Base-by-base conservation (phyloP, 139 green algal species). In the Chara braunii region DNA sequence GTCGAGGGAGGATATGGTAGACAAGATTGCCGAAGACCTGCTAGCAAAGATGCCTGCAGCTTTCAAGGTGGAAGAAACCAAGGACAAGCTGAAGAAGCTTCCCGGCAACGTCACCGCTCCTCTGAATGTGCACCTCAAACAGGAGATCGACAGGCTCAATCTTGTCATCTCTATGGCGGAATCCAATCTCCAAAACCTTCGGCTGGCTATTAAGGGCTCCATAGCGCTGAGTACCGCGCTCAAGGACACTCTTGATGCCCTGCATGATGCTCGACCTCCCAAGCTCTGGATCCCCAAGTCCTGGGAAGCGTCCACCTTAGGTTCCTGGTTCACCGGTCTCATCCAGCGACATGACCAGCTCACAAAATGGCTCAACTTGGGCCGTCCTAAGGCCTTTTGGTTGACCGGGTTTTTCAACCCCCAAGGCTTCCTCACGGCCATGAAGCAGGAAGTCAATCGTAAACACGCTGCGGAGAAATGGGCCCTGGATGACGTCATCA, bases 341-440 rank as follows among this genome's bases (percentile, higher is more conserved):
- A 77, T 95, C 59, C 75, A 86, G 70, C 81, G 90, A 18, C 85
- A 89, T 60, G 88, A 95, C 65, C 90, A 97, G 84, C 84, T 97
- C 30, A 72, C 81, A 70, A 87, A 87, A 69, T 97, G 90, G 90
- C 77, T 96, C 37, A 86, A 85, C 72, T 60, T 75, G 37, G 90
- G 90, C 29, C 80, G 87, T 14, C 90, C 90, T 30, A 91, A 90
- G 51, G 83, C 78, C 6, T 95, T 89, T 80, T 96, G 90, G 91
- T 76, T 97, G 59, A 90, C 86, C 22, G 91, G 90, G 42, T 94
- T 95, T 77, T 95, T 95, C 85, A 97, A 97, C 81, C 90, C 88
- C 2, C 83, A 89, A 60, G 80, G 70, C 29, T 78, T 78, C 70
- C 70, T 78, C 3, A 78, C 70, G 12, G 70, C 70, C 35, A 73